phyloP scores from a whole-genome alignment of 345 rosid species.

The Noccaea caerulescens region DNA sequence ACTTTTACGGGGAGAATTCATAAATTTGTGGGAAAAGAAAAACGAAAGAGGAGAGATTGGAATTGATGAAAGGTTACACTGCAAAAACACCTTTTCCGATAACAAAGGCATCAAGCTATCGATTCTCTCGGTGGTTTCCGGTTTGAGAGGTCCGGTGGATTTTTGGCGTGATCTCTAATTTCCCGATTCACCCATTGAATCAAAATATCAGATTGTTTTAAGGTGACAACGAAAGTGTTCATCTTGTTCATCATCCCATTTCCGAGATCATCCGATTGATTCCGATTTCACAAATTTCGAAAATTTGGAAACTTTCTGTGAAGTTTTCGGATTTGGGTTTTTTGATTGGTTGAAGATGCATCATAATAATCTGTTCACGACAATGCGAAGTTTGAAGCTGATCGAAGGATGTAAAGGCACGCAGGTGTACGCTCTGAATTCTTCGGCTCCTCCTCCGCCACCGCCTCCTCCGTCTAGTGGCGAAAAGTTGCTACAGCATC shows the following conservation, averaged over 20 bases:
- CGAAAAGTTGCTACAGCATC: slow-evolving; percentile 65
- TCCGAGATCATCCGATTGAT: not conserved
- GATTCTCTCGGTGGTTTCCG: slow-evolving; percentile 13
- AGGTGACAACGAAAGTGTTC: not conserved
- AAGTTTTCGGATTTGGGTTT: not conserved
- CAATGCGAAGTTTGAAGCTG: slow-evolving; percentile 76
- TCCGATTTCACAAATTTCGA: not conserved
- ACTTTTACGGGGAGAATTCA: slow-evolving; percentile 5
- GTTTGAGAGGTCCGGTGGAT: not conserved
- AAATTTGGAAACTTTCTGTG: slow-evolving; percentile 1
- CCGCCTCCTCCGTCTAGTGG: slow-evolving; percentile 42
- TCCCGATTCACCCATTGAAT: not conserved
- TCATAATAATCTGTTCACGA: slow-evolving; percentile 63
- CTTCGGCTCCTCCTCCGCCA: slow-evolving; percentile 38
- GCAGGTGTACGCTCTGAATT: slow-evolving; percentile 63
- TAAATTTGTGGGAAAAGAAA: not conserved
- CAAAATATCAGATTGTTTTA: not conserved
- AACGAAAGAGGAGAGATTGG: not conserved
- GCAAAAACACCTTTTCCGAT: not conserved
- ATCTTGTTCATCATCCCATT: not conserved
- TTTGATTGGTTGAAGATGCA: slow-evolving; percentile 51
- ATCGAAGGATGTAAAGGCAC: slow-evolving; percentile 77
- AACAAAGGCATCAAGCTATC: not conserved
- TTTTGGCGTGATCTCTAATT: not conserved
- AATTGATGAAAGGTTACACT: not conserved